Evolutionary conservation across 2,329 filamentous ascomycete genomes (phyloP).

Genomic region (Lasiodiplodia citricola): DNA sequence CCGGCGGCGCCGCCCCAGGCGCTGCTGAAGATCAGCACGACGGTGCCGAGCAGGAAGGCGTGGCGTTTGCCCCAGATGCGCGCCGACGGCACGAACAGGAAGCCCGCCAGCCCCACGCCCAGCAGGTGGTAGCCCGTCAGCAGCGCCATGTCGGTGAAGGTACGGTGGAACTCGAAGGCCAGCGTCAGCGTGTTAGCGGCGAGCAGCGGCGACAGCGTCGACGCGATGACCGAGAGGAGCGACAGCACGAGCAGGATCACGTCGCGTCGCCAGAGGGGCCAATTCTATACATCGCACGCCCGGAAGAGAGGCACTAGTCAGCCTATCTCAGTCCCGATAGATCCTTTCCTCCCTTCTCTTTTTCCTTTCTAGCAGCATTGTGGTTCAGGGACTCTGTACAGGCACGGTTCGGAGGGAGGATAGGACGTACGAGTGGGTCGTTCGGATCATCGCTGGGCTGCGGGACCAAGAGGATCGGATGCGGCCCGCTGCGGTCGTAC

Average conservation of each 20-base stretch:
- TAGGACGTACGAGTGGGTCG: conserved; percentile 71
- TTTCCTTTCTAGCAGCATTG: background rate
- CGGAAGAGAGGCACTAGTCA: background rate
- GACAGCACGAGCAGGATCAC: conserved; percentile 79
- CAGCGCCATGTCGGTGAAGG: conserved; percentile 78
- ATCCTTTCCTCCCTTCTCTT: background rate
- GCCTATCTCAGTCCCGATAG: background rate
- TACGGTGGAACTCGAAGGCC: conserved; percentile 66
- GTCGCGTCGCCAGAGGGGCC: conserved; percentile 87
- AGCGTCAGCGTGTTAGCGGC: conserved; percentile 86
- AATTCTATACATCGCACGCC: conserved; percentile 61
- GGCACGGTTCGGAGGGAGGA: background rate
- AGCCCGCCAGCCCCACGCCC: conserved; percentile 79
- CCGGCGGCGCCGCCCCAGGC: conserved; percentile 77
- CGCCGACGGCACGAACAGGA: conserved; percentile 85
- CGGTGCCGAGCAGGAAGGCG: conserved; percentile 77
- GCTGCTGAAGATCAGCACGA: conserved; percentile 74
- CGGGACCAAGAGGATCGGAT: conserved; percentile 76
- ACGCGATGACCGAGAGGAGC: conserved; percentile 80
- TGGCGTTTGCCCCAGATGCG: conserved; percentile 94
- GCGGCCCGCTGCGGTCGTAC: conserved; percentile 69
- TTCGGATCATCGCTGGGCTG: conserved; percentile 91
- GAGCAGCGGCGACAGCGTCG: conserved; percentile 82
- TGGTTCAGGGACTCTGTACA: background rate
- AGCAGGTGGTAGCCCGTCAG: conserved; percentile 88